Percentiles rank a stretch among this genome's conserved stretches.
Evolutionary conservation across 1,284 basidiomycete species (phyloP).

Genomic region (Tilletia setariae): DNA sequence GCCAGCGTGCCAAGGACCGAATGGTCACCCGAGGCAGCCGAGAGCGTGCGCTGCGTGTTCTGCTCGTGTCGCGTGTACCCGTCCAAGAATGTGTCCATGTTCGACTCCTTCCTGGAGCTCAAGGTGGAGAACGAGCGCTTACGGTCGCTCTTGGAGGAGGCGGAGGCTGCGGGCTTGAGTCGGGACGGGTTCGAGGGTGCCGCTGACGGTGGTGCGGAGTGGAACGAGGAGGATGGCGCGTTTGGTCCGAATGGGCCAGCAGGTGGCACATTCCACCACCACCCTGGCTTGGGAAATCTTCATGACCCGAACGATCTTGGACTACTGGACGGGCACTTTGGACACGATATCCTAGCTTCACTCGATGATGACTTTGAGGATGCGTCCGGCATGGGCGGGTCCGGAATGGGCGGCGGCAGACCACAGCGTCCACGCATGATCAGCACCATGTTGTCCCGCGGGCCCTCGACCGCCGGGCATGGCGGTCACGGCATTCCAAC

Average conservation of each 20-base stretch:
- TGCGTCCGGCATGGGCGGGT: neutral
- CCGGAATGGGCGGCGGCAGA: neutral
- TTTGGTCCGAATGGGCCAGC: neutral
- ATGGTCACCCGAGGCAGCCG: slow-evolving; percentile 5
- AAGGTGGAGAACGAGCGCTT: slow-evolving; percentile 50
- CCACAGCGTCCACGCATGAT: neutral
- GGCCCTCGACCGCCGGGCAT: neutral
- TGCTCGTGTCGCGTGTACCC: slow-evolving; percentile 44
- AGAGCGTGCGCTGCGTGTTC: slow-evolving; percentile 39
- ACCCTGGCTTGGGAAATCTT: neutral
- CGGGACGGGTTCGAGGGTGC: slow-evolving; percentile 19
- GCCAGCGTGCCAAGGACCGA: slow-evolving; percentile 16
- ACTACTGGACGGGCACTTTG: neutral
- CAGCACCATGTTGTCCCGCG: slow-evolving; percentile 1
- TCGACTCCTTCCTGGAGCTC: slow-evolving; percentile 49
- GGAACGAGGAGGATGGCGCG: slow-evolving; percentile 27
- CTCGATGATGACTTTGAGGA: slow-evolving; percentile 12
- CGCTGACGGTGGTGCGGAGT: slow-evolving; percentile 29
- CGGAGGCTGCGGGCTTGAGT: slow-evolving; percentile 18
- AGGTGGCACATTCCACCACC: neutral
- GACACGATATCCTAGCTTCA: neutral
- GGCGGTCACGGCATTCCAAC: slow-evolving; percentile 10
- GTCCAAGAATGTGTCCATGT: slow-evolving; percentile 45
- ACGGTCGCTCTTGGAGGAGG: slow-evolving; percentile 26
- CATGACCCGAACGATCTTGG: neutral